Conservation (phyloP, 305 asterid species). For the Ilex paraguariensis region DNA sequence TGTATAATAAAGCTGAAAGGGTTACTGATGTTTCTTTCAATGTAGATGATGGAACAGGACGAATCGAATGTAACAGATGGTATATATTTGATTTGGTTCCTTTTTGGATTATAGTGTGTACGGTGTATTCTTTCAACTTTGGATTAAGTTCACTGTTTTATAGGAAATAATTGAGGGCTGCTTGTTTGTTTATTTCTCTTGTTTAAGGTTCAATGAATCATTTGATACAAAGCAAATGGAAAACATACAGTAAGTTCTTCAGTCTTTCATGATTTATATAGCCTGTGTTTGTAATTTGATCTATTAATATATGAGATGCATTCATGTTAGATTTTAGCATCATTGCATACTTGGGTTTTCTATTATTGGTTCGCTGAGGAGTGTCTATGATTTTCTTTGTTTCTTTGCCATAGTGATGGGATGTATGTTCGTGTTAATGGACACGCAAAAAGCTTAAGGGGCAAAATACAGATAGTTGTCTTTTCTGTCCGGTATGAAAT, state of each 20-base stretch:
- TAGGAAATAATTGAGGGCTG: background rate
- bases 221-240: slow-evolving; percentile 68
- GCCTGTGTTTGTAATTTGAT: slow-evolving; percentile 2
- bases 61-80: slow-evolving; percentile 75
- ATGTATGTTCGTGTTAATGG: slow-evolving; percentile 85
- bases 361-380: too few relatives aligned
- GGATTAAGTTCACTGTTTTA: background rate
- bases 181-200: slow-evolving; percentile 4
- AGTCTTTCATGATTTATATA: slow-evolving; percentile 10
- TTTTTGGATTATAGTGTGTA: slow-evolving; percentile 1
- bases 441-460: slow-evolving; percentile 84
- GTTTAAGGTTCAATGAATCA: slow-evolving; percentile 61
- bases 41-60: slow-evolving; percentile 91
- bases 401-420: slow-evolving; percentile 43
- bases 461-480: slow-evolving; percentile 63
- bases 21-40: slow-evolving; percentile 63
- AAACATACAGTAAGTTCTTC: slow-evolving; percentile 44
- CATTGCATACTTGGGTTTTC: too few relatives aligned
- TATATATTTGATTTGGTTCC: slow-evolving; percentile 6
- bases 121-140: background rate
- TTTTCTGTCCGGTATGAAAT: slow-evolving; percentile 63
- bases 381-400: background rate
- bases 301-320: slow-evolving; percentile 16
- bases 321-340: background rate
- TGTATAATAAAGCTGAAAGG: slow-evolving; percentile 47